Evolutionary conservation across 176 grass and related monocot genomes (phyloP).

Genomic region (Rhynchospora tenuis): DNA sequence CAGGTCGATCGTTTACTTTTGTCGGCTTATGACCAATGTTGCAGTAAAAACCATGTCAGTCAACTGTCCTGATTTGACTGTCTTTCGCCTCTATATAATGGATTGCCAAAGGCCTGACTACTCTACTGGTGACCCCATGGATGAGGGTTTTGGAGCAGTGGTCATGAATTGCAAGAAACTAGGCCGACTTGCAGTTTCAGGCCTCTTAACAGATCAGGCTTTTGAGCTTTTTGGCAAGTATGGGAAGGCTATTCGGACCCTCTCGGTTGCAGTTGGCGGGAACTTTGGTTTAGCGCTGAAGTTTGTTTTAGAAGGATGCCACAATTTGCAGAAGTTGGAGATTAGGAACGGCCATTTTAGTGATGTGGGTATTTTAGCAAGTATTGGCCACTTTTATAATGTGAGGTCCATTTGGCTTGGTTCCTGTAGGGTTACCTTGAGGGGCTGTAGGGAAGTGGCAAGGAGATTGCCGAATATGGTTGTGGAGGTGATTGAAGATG

Average conservation of each 20-base stretch:
- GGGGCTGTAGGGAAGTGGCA: conserved; percentile 78
- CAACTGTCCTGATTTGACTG: conserved; percentile 67
- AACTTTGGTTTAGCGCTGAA: conserved; percentile 52
- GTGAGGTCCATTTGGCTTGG: conserved; percentile 95
- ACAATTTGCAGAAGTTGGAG: conserved; percentile 92
- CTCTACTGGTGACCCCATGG: conserved; percentile 58
- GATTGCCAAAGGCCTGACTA: conserved; percentile 61
- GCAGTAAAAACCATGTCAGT: conserved; percentile 65
- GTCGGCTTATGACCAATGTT: conserved; percentile 84
- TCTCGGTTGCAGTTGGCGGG: conserved; percentile 83
- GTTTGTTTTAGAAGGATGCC: conserved; percentile 70
- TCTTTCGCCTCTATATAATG: conserved; percentile 96
- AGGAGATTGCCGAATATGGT: conserved; percentile 57
- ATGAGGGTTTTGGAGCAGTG: conserved; percentile 86
- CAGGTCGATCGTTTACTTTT: conserved; percentile 76
- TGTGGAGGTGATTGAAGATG: conserved; percentile 64
- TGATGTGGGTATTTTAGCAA: conserved; percentile 60
- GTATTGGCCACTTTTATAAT: conserved; percentile 75
- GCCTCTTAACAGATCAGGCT: conserved; percentile 65
- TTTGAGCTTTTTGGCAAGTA: conserved; percentile 79
- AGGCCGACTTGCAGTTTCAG: conserved; percentile 73
- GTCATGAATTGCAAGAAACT: conserved; percentile 89
- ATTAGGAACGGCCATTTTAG: conserved; percentile 88
- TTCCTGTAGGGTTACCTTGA: conserved; percentile 62
- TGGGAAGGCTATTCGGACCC: conserved; percentile 70